phyloP scores from a whole-genome alignment of 1,284 basidiomycete genomes.

The Puccinia triticina region DNA sequence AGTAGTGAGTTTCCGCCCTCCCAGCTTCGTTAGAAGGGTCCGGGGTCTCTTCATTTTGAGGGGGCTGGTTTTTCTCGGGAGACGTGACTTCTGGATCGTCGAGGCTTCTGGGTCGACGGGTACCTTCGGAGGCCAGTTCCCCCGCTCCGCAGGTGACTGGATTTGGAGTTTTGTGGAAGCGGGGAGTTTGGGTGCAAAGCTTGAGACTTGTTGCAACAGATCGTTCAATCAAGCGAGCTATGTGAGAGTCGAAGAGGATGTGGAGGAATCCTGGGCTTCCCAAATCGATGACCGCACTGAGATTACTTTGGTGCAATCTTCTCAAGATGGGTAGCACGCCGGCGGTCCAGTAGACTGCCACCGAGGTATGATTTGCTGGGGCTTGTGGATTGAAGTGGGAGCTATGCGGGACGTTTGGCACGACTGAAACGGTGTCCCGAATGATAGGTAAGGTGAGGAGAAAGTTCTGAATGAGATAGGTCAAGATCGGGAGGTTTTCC shows the following conservation, averaged over 20 bases:
- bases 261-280: slow-evolving; percentile 47
- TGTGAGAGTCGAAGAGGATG: slow-evolving; percentile 31
- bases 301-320: slow-evolving; percentile 46
- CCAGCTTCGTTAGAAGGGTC: not conserved
- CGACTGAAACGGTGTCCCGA: slow-evolving; percentile 53
- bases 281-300: slow-evolving; percentile 42
- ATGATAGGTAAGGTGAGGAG: slow-evolving; percentile 55
- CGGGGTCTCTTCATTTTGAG: not conserved
- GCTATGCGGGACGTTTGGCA: not conserved
- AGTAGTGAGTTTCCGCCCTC: not conserved
- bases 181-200: slow-evolving; percentile 5
- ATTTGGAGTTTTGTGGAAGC: not conserved
- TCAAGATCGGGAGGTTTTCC: slow-evolving; percentile 53
- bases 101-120: not conserved
- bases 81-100: not conserved
- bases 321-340: slow-evolving; percentile 47
- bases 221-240: slow-evolving; percentile 27
- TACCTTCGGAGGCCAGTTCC: not conserved
- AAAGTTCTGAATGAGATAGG: slow-evolving; percentile 56
- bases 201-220: slow-evolving; percentile 37
- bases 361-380: not conserved
- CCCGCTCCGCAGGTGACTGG: not conserved
- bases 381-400: slow-evolving; percentile 23
- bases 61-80: not conserved
- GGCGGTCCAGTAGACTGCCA: slow-evolving; percentile 39